These are phyloP conservation scores for Globisporangium middletonii DNA, from an alignment of 352 stramenopile species.

Conservation along the genomic window DNA sequence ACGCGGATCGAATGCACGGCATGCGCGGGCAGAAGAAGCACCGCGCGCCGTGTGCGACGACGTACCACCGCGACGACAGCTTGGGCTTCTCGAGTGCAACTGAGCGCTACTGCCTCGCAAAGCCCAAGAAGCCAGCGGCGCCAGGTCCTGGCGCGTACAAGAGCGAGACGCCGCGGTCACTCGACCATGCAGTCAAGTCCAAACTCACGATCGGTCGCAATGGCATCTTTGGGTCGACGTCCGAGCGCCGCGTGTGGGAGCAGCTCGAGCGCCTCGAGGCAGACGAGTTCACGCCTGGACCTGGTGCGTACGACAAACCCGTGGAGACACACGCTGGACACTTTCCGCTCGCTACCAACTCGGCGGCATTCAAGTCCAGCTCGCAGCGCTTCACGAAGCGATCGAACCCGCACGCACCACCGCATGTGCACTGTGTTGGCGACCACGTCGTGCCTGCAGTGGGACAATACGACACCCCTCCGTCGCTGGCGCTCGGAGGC, in stretches of 20 bases:
- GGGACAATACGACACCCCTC: slow-evolving; percentile 42
- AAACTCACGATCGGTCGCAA: slow-evolving; percentile 53
- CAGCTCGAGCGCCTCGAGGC: slow-evolving; percentile 38
- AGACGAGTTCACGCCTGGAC: slow-evolving; percentile 44
- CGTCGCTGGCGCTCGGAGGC: background rate
- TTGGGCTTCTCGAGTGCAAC: slow-evolving; percentile 65
- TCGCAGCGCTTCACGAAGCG: slow-evolving; percentile 43
- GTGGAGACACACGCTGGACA: slow-evolving; percentile 26
- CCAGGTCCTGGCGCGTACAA: slow-evolving; percentile 53
- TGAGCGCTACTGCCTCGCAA: slow-evolving; percentile 53
- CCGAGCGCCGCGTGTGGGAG: slow-evolving; percentile 67
- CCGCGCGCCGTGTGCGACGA: background rate
- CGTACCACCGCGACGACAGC: slow-evolving; percentile 28
- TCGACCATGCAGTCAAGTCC: slow-evolving; percentile 40
- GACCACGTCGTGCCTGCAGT: slow-evolving; percentile 34
- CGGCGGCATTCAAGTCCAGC: slow-evolving; percentile 52
- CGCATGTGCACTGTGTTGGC: slow-evolving; percentile 48
- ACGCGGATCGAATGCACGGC: slow-evolving; percentile 19
- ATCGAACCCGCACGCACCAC: slow-evolving; percentile 31
- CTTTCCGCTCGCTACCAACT: slow-evolving; percentile 28
- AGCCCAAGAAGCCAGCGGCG: slow-evolving; percentile 24
- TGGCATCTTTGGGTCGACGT: slow-evolving; percentile 69
- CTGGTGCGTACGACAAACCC: slow-evolving; percentile 41
- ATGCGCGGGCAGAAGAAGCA: slow-evolving; percentile 14
- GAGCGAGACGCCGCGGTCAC: slow-evolving; percentile 53